phyloP scores from a whole-genome alignment of 805 yeast genomes.

The Candida sonorensis region DNA sequence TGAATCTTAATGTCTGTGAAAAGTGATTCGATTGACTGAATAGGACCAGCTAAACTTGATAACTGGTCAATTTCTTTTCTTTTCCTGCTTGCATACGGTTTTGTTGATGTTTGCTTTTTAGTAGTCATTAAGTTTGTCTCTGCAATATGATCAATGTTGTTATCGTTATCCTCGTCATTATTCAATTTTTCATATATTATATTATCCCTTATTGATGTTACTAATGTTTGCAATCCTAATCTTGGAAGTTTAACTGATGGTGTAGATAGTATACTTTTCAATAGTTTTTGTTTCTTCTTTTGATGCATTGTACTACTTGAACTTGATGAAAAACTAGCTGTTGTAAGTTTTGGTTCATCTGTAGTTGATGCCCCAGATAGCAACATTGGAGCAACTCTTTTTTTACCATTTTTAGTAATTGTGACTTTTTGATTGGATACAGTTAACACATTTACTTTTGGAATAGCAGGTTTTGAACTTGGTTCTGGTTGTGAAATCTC shows the following conservation, averaged over 20 bases:
- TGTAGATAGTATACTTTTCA: conserved; percentile 29
- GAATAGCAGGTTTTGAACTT: too few relatives aligned
- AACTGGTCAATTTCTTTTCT: conserved; percentile 30
- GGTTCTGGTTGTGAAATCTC: background rate
- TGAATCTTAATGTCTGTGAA: conserved; percentile 24
- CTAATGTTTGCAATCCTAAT: conserved; percentile 57
- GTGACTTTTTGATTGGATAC: conserved; percentile 40
- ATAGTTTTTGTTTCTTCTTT: conserved; percentile 22
- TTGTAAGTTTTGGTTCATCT: background rate
- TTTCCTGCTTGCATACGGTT: conserved; percentile 28
- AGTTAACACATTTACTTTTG: conserved; percentile 11
- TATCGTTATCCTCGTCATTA: conserved; percentile 28
- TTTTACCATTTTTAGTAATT: conserved; percentile 69
- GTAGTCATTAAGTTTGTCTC: conserved; percentile 26
- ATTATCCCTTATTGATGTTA: conserved; percentile 47
- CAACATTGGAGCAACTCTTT: conserved; percentile 65
- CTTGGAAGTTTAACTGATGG: conserved; percentile 51
- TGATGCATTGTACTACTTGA: conserved; percentile 1
- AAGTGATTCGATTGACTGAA: conserved; percentile 20
- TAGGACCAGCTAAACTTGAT: conserved; percentile 17
- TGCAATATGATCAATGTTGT: conserved; percentile 40
- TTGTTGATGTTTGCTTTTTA: conserved; percentile 25
- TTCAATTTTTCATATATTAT: conserved; percentile 23
- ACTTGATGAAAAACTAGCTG: conserved; percentile 13
- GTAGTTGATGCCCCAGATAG: conserved; percentile 38